A percentile compares a stretch with the other conserved stretches of the same genome.
Evolutionary conservation across 352 stramenopile species (phyloP).

Genomic region (Globisporangium recalcitrans): DNA sequence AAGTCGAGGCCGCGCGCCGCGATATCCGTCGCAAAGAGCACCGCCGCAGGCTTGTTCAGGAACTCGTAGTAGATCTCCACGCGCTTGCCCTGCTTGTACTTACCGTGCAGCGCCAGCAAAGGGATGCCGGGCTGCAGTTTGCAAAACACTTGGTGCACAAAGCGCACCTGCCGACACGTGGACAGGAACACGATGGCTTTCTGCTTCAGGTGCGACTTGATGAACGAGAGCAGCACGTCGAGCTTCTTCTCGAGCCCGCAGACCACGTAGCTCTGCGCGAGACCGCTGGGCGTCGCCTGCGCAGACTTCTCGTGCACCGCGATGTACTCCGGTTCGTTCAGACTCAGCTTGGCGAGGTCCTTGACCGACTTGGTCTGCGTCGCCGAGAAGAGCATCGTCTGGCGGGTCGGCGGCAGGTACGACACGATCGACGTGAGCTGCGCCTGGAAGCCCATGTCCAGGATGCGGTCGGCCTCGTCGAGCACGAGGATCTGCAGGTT

Average conservation of each 20-base stretch:
- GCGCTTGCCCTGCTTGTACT: constrained; percentile 97
- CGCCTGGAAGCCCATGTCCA: constrained; percentile 99
- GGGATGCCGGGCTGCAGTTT: constrained; percentile 96
- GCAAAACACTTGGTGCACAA: constrained; percentile 94
- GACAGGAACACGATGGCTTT: constrained; percentile 99
- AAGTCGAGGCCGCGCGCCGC: constrained; percentile 98
- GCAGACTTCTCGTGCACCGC: constrained; percentile 92
- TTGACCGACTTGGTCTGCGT: constrained; percentile 98
- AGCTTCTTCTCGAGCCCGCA: constrained; percentile 95
- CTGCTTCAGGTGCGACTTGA: constrained; percentile 97
- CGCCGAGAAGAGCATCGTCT: constrained; percentile 96
- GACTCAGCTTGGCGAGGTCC: constrained; percentile 93
- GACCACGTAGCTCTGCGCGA: constrained; percentile 96
- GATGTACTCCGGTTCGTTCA: constrained; percentile 96
- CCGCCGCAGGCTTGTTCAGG: constrained; percentile 87
- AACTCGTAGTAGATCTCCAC: constrained; percentile 99
- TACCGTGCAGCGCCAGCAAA: constrained; percentile 96
- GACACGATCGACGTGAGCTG: constrained; percentile 97
- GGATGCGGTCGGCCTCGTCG: constrained; percentile 98
- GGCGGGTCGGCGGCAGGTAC: constrained; percentile 90
- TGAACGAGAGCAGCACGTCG: constrained; percentile 97
- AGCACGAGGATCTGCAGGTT: constrained; percentile 96
- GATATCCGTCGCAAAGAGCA: constrained; percentile 99
- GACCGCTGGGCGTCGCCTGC: constrained; percentile 87
- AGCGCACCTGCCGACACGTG: constrained; percentile 95